A percentile compares a stretch with the other conserved stretches of the same genome.
These are phyloP conservation scores for Spatholobus suberectus DNA, from an alignment of 306 rosid genomes.

Conservation along the genomic window DNA sequence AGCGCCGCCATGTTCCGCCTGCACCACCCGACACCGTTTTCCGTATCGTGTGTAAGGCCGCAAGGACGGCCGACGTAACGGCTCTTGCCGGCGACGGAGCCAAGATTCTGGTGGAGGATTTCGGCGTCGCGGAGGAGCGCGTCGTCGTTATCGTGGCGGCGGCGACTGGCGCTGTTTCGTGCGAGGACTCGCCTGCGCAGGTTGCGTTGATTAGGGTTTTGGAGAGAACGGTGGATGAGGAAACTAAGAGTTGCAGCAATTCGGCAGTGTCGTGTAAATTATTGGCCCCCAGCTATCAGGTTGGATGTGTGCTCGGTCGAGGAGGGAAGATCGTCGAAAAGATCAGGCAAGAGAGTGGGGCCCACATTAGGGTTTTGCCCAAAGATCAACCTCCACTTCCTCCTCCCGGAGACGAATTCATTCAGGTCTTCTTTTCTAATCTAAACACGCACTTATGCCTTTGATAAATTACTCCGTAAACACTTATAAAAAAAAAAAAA, in stretches of 20 bases:
- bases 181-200: constrained; percentile 58
- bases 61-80: constrained; percentile 42
- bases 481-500: too few relatives aligned
- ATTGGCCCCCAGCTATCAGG: constrained; percentile 69
- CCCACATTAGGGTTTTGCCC: constrained; percentile 71
- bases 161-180: neutral
- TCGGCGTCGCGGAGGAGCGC: constrained; percentile 58
- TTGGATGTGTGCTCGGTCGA: constrained; percentile 71
- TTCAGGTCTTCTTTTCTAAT: constrained; percentile 63
- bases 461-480: too few relatives aligned
- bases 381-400: constrained; percentile 67
- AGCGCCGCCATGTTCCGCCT: constrained; percentile 52
- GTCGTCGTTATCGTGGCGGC: constrained; percentile 29
- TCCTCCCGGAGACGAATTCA: constrained; percentile 66
- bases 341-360: constrained; percentile 77
- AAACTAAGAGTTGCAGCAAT: constrained; percentile 25
- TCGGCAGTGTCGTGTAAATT: constrained; percentile 57
- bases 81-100: constrained; percentile 43
- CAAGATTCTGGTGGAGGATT: constrained; percentile 53
- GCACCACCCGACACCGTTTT: constrained; percentile 49
- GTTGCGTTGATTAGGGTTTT: constrained; percentile 69
- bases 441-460: too few relatives aligned
- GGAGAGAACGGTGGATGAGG: constrained; percentile 51
- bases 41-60: constrained; percentile 64
- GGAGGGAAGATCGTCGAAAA: constrained; percentile 76